Evolutionary conservation across 1,139 yeast genomes (phyloP).

Genomic region (Taiozyma sp.): DNA sequence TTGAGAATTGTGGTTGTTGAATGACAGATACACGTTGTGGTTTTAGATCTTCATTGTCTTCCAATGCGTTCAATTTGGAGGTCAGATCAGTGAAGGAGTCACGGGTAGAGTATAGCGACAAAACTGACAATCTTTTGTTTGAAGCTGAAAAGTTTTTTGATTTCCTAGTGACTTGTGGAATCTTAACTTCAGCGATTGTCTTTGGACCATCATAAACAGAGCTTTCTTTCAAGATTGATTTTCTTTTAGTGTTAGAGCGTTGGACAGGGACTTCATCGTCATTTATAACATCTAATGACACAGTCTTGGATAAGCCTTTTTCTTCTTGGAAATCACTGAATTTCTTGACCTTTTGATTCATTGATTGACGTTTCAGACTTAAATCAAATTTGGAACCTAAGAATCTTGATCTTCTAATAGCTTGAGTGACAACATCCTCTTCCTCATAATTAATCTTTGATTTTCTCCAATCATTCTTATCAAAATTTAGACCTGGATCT

Average conservation of each 20-base stretch:
- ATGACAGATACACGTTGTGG: conserved; percentile 18
- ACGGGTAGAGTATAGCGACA: conserved; percentile 64
- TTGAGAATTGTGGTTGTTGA: conserved; percentile 8
- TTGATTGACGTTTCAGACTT: conserved; percentile 18
- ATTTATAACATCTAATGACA: conserved; percentile 9
- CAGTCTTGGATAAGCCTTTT: conserved; percentile 8
- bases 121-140: conserved; percentile 61
- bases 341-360: conserved; percentile 39
- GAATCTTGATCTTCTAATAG: conserved; percentile 37
- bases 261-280: conserved; percentile 8
- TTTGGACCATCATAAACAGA: conserved; percentile 29
- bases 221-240: background rate
- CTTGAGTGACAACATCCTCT: conserved; percentile 21
- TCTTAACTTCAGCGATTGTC: conserved; percentile 52
- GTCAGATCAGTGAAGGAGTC: conserved; percentile 59
- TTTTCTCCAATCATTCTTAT: conserved; percentile 20
- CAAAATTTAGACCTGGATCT: conserved; percentile 46
- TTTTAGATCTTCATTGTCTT: conserved; percentile 22
- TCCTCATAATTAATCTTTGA: conserved; percentile 17
- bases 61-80: conserved; percentile 39
- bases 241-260: conserved; percentile 20
- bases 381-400: conserved; percentile 35
- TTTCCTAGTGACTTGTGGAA: conserved; percentile 67
- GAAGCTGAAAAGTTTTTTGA: conserved; percentile 57
- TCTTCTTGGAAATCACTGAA: conserved; percentile 36